Conservation (phyloP, 164 flowering plant species). For the Umbellularia californica region DNA sequence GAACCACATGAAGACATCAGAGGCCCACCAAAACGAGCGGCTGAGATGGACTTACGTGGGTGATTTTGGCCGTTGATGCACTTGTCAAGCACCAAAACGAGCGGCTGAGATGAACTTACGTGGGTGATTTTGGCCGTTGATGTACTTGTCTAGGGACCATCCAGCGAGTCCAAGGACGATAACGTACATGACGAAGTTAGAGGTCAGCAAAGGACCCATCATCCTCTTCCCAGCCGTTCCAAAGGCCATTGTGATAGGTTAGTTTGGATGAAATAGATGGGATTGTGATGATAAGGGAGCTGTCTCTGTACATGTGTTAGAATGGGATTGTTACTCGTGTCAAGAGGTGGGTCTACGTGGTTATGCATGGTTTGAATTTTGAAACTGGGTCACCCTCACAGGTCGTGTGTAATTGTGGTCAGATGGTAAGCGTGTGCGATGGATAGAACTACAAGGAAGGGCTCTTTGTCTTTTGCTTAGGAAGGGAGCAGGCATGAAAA, state of each 20-base stretch:
- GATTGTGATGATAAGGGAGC: too few species aligned
- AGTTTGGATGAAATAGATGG: too few species aligned
- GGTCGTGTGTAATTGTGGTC: too few species aligned
- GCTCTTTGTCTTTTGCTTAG: too few species aligned
- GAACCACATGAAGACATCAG: not conserved
- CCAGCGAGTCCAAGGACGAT: slow-evolving; percentile 45
- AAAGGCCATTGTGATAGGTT: slow-evolving; percentile 1
- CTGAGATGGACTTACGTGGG: slow-evolving; percentile 33
- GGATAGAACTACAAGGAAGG: too few species aligned
- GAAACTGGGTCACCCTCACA: too few species aligned
- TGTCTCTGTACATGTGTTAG: too few species aligned
- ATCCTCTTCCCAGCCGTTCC: slow-evolving; percentile 36
- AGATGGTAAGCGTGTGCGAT: too few species aligned
- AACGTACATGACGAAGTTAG: slow-evolving; percentile 36
- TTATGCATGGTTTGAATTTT: too few species aligned
- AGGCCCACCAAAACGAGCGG: not conserved
- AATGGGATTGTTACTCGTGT: too few species aligned
- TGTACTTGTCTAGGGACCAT: slow-evolving; percentile 60
- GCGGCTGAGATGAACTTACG: slow-evolving; percentile 25
- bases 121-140: slow-evolving; percentile 50
- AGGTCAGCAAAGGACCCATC: slow-evolving; percentile 37
- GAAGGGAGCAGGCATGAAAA: too few species aligned
- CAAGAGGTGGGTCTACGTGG: too few species aligned
- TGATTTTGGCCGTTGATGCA: slow-evolving; percentile 53
- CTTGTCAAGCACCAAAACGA: slow-evolving; percentile 28